These are phyloP conservation scores for Cryptococcus neoformans DNA, from an alignment of 1,284 basidiomycete genomes.

Conservation along the genomic window DNA sequence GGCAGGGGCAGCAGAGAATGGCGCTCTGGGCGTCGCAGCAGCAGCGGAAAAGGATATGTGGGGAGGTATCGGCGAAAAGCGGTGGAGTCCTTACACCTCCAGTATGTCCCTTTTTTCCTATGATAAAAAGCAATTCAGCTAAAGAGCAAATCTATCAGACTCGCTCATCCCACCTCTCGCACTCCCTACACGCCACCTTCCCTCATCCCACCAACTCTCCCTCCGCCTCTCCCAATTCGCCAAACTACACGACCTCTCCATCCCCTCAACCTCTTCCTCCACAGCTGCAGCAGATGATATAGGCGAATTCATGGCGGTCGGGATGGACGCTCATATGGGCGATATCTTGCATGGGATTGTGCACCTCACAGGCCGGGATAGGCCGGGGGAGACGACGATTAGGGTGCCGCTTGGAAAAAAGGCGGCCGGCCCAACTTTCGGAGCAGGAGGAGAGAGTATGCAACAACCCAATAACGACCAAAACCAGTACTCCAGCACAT, in stretches of 20 bases:
- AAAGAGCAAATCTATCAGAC: conserved; percentile 3
- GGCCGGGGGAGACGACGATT: conserved; percentile 33
- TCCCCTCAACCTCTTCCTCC: conserved; percentile 21
- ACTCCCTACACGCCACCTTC: conserved; percentile 21
- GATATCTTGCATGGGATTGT: conserved; percentile 36
- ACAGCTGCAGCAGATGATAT: conserved; percentile 17
- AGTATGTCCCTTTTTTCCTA: conserved; percentile 8
- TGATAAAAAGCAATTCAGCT: neutral
- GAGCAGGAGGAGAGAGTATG: neutral
- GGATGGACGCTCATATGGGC: conserved; percentile 37
- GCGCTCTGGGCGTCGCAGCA: conserved; percentile 12
- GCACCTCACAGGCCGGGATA: conserved; percentile 33
- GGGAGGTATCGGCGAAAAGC: neutral
- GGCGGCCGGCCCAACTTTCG: neutral
- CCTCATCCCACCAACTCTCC: conserved; percentile 35
- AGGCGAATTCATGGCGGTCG: conserved; percentile 46
- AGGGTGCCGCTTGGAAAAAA: conserved; percentile 19
- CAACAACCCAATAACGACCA: neutral
- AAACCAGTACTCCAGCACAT: neutral
- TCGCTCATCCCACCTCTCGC: conserved; percentile 26
- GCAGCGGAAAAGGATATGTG: conserved; percentile 13
- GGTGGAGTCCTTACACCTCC: conserved; percentile 12
- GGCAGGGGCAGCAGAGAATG: conserved; percentile 17
- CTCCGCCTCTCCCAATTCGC: conserved; percentile 31
- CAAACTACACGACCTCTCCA: conserved; percentile 28